These are phyloP conservation scores for Daldinia caldariorum DNA, from an alignment of 495 filamentous ascomycete genomes.

Conservation along the genomic window DNA sequence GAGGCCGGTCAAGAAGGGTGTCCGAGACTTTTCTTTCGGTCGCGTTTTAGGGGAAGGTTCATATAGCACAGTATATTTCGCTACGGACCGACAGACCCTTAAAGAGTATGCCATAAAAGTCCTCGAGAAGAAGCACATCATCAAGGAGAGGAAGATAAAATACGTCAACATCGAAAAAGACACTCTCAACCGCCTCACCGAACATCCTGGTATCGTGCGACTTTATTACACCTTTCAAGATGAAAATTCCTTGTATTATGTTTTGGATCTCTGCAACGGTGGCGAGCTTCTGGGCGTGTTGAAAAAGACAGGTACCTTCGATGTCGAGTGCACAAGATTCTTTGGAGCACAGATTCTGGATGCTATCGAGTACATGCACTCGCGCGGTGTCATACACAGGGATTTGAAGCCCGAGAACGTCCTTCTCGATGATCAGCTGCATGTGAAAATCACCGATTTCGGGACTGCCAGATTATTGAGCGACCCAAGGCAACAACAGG, in stretches of 20 bases:
- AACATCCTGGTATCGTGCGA: slow-evolving; percentile 96
- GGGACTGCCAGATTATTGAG: slow-evolving; percentile 95
- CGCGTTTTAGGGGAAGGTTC: slow-evolving; percentile 94
- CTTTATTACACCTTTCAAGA: slow-evolving; percentile 99
- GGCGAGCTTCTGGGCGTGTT: slow-evolving; percentile 92
- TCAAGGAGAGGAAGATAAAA: slow-evolving; percentile 99
- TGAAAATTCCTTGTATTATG: slow-evolving; percentile 94
- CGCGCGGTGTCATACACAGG: slow-evolving; percentile 92
- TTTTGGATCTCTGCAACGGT: slow-evolving; percentile 90
- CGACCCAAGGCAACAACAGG: slow-evolving; percentile 64
- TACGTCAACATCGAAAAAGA: slow-evolving; percentile 99
- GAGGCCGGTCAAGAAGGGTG: slow-evolving; percentile 92
- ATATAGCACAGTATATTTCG: slow-evolving; percentile 95
- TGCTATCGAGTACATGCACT: slow-evolving; percentile 98
- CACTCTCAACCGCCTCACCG: slow-evolving; percentile 92
- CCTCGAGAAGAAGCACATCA: slow-evolving; percentile 97
- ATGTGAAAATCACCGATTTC: slow-evolving; percentile 99
- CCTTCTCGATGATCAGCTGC: slow-evolving; percentile 91
- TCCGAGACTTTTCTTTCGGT: slow-evolving; percentile 96
- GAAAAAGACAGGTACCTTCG: slow-evolving; percentile 93
- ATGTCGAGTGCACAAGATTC: slow-evolving; percentile 93
- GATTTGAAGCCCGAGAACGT: slow-evolving; percentile 99
- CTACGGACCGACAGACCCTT: slow-evolving; percentile 92
- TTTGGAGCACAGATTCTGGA: slow-evolving; percentile 97
- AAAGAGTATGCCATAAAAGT: slow-evolving; percentile 99